Evolutionary conservation across 2,329 filamentous ascomycete genomes (phyloP).

Genomic region (Falciphora oryzae): DNA sequence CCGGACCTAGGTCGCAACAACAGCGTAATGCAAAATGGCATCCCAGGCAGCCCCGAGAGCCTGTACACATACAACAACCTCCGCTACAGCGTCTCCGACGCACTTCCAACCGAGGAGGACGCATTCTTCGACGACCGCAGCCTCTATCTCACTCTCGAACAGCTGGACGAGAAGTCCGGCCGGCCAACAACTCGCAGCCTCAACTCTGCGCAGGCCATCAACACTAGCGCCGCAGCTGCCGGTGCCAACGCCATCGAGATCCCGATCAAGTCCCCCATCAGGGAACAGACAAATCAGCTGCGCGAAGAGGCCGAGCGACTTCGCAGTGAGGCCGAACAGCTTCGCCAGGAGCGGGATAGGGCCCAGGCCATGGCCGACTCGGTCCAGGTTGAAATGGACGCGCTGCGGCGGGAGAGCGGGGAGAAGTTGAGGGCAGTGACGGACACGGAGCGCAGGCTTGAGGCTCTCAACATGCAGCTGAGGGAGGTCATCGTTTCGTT

Average conservation of each 20-base stretch:
- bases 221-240: background rate
- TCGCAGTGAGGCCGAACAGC: conserved; percentile 22
- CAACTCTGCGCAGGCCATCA: background rate
- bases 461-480: conserved; percentile 60
- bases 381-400: conserved; percentile 29
- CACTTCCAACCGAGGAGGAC: conserved; percentile 37
- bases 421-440: conserved; percentile 46
- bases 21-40: conserved; percentile 36
- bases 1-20: background rate
- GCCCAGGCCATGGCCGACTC: conserved; percentile 18
- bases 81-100: conserved; percentile 51
- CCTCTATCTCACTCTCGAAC: conserved; percentile 64
- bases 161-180: conserved; percentile 43
- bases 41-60: conserved; percentile 72
- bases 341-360: conserved; percentile 26
- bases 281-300: conserved; percentile 46
- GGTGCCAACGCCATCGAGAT: conserved; percentile 47
- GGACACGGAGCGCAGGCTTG: conserved; percentile 60
- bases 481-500: conserved; percentile 60
- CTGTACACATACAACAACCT: conserved; percentile 60
- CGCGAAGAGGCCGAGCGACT: conserved; percentile 34
- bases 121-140: conserved; percentile 72
- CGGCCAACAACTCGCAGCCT: conserved; percentile 14
- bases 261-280: conserved; percentile 50
- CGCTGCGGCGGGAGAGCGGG: conserved; percentile 28